Evolutionary conservation across 208 protist species (phyloP), one percentile per base, ranked within the genome.

Genomic region (Trypanosoma scelopori): DNA sequence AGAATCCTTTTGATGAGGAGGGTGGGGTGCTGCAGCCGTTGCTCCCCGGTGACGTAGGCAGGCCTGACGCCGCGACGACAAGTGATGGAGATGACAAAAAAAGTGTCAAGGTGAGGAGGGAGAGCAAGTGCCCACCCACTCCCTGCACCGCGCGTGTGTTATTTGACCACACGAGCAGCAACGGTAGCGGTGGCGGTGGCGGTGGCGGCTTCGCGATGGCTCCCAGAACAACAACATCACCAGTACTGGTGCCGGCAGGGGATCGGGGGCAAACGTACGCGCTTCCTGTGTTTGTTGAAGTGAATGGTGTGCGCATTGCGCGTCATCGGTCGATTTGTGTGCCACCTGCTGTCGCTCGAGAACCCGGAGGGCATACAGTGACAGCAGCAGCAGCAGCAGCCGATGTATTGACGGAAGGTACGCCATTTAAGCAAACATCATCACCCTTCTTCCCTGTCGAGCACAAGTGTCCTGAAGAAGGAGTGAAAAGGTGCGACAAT

Each of bases 1-100:
- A 93, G 61, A 78, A 76, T 55, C 81, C 89, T 13, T 91, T 87
- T 72, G 86, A 87, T 63, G 65, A 56, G 7, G 72, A 84, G 35
- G 83, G 77, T 58, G 89, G 89, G 13, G 65, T 89, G 9, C 49
- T 94, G 32, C 64, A 79, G 28, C 57, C 43, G 0, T 35, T 57
- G 15, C 55, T 20, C 23, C 47, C 64, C 27, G 50, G 41, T 22
- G 52, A 76, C 39, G 48, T 30, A 27, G 32, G 18, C 2, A 58
- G 20, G 5, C 16, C 27, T 51, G n/a, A 49, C 39, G 43, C 18
- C 1, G 13, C 35, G 9, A 22, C 15, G 2, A 35, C 30, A 32
- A 9, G 18, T 50, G 18, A 18, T 61, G 41, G 35, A 50, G 3
- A 37, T n/a, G 25, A 37, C 4, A 13, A 27, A 57, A 42, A 5